Conservation (phyloP, 2,329 filamentous ascomycete genomes). For the Pseudogymnoascus verrucosus region DNA sequence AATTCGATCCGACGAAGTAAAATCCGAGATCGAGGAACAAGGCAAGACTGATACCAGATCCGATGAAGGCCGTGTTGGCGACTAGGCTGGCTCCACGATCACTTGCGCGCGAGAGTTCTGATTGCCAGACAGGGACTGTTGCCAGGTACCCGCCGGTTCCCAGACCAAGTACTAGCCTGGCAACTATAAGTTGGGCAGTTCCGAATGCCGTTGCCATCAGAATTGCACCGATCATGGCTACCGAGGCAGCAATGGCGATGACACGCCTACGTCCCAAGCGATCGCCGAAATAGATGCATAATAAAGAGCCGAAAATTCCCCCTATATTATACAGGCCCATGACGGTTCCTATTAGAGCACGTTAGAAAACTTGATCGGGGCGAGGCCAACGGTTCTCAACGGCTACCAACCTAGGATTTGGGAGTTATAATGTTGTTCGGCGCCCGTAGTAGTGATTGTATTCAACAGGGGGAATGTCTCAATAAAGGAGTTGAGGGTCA, state of each 20-base stretch:
- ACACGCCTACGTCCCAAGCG: slow-evolving; percentile 46
- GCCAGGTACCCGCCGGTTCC: slow-evolving; percentile 39
- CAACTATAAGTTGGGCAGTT: slow-evolving; percentile 45
- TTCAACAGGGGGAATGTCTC: slow-evolving; percentile 32
- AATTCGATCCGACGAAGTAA: slow-evolving; percentile 36
- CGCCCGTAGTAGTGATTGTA: slow-evolving; percentile 21
- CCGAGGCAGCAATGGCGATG: slow-evolving; percentile 45
- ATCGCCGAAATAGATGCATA: slow-evolving; percentile 34
- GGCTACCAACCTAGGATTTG: neutral
- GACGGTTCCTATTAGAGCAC: slow-evolving; percentile 24
- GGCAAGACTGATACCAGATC: slow-evolving; percentile 45
- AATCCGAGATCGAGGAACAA: slow-evolving; percentile 52
- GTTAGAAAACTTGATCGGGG: neutral
- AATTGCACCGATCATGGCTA: slow-evolving; percentile 49
- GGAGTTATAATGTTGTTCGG: neutral
- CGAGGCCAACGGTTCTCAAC: neutral
- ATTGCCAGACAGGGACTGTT: slow-evolving; percentile 48
- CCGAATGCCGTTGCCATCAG: slow-evolving; percentile 33
- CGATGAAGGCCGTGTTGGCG: slow-evolving; percentile 47
- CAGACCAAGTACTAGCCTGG: slow-evolving; percentile 39
- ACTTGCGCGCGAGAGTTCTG: slow-evolving; percentile 46
- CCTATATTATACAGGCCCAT: slow-evolving; percentile 32
- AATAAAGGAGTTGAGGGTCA: slow-evolving; percentile 16
- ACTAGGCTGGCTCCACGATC: slow-evolving; percentile 49
- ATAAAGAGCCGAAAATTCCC: slow-evolving; percentile 30